phyloP scores from a whole-genome alignment of 768 basidiomycete genomes.

The Calocera cornea region DNA sequence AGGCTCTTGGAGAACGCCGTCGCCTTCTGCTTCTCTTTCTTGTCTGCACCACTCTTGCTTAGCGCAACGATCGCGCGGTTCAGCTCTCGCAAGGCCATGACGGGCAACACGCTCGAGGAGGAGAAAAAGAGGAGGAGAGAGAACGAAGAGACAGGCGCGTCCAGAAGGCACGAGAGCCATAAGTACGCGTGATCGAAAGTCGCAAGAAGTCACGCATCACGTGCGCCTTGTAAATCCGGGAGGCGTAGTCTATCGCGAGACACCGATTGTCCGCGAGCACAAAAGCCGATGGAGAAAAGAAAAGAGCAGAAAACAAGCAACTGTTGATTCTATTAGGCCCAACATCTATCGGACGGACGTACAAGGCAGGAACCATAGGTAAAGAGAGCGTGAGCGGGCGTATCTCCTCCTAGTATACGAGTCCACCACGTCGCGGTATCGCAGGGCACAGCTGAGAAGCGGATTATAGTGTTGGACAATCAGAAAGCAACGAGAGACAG shows the following conservation, averaged over 20 bases:
- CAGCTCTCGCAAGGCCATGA: background rate
- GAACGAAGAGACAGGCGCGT: background rate
- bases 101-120: background rate
- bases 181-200: background rate
- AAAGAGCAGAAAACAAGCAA: background rate
- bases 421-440: background rate
- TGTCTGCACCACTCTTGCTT: constrained; percentile 9
- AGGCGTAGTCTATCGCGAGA: no score
- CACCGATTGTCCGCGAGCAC: background rate
- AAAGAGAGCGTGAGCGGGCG: no score
- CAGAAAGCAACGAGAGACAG: background rate
- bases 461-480: background rate
- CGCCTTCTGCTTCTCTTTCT: constrained; percentile 7
- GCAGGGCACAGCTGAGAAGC: background rate
- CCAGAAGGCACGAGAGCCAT: background rate
- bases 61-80: background rate
- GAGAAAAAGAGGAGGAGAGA: background rate
- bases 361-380: background rate
- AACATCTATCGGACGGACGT: background rate
- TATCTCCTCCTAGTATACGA: background rate
- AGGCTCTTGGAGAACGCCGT: background rate
- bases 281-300: background rate
- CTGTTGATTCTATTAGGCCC: background rate
- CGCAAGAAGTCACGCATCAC: background rate
- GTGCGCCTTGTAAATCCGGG: background rate